Evolutionary conservation across 2,329 filamentous ascomycete genomes (phyloP).

Genomic region (Massarina eburnea): DNA sequence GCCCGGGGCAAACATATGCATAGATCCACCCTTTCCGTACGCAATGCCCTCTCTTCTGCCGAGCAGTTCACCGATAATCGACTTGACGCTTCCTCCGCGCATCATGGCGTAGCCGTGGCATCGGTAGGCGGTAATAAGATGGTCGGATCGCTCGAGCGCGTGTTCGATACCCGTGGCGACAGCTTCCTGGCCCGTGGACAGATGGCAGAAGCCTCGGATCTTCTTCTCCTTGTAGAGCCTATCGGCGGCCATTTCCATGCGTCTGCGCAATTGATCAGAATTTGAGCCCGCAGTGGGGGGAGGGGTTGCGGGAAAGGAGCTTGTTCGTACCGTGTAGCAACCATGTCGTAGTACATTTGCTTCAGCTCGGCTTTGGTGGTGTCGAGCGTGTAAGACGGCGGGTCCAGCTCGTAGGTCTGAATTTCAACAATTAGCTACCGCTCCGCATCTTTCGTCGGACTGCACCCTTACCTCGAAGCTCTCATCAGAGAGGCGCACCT

Average conservation of each 20-base stretch:
- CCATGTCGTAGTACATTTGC: slow-evolving; percentile 99
- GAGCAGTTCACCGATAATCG: slow-evolving; percentile 93
- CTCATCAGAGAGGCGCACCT: slow-evolving; percentile 91
- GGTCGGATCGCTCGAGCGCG: slow-evolving; percentile 86
- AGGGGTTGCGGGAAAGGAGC: neutral
- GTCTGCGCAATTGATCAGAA: slow-evolving; percentile 56
- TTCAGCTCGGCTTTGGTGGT: slow-evolving; percentile 98
- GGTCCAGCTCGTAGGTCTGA: slow-evolving; percentile 92
- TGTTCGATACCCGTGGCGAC: slow-evolving; percentile 97
- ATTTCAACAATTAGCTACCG: neutral
- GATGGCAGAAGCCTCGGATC: slow-evolving; percentile 98
- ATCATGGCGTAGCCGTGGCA: slow-evolving; percentile 98
- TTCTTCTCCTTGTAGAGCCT: slow-evolving; percentile 99
- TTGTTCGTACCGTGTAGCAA: slow-evolving; percentile 74
- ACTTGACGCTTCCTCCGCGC: slow-evolving; percentile 87
- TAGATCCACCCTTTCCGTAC: slow-evolving; percentile 98
- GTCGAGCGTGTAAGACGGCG: slow-evolving; percentile 86
- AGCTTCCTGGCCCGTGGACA: slow-evolving; percentile 97
- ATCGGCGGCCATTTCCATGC: slow-evolving; percentile 99
- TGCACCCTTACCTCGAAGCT: slow-evolving; percentile 72
- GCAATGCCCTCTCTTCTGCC: slow-evolving; percentile 95
- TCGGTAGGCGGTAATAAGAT: slow-evolving; percentile 96
- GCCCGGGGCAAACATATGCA: slow-evolving; percentile 99
- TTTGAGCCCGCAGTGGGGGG: neutral
- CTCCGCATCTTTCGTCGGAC: neutral